Evolutionary conservation across 441 rosid genomes (phyloP).

Genomic region (Macaranga tanarius): DNA sequence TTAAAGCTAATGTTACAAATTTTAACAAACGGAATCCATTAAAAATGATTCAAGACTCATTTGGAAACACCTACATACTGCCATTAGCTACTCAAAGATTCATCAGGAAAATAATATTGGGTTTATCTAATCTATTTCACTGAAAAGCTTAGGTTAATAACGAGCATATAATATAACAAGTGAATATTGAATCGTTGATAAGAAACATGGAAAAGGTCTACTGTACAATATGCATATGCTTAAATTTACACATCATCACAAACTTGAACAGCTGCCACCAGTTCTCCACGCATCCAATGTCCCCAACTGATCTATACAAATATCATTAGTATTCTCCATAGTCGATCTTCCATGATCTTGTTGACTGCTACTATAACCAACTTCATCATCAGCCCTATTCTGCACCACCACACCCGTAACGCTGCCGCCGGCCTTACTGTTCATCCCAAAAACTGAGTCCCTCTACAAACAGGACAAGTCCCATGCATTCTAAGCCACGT

Average conservation of each 20-base stretch:
- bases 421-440: neutral
- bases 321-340: slow-evolving; percentile 15
- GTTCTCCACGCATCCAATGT: slow-evolving; percentile 19
- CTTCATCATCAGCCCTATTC: neutral
- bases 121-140: no score
- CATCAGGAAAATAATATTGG: no score
- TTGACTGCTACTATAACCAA: neutral
- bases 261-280: slow-evolving; percentile 30
- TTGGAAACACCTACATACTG: no score
- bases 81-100: no score
- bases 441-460: slow-evolving; percentile 34
- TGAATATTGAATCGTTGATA: no score
- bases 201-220: no score
- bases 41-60: no score
- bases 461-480: slow-evolving; percentile 83
- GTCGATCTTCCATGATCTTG: slow-evolving; percentile 20
- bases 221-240: neutral
- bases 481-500: slow-evolving; percentile 83
- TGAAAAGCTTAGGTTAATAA: no score
- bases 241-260: slow-evolving; percentile 17
- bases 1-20: no score
- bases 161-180: no score
- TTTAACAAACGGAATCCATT: no score
- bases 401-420: neutral
- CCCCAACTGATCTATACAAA: slow-evolving; percentile 22